A percentile compares a stretch with the other conserved stretches of the same genome.
Evolutionary conservation across 768 basidiomycete genomes (phyloP).

Genomic region (Auriscalpium vulgare): DNA sequence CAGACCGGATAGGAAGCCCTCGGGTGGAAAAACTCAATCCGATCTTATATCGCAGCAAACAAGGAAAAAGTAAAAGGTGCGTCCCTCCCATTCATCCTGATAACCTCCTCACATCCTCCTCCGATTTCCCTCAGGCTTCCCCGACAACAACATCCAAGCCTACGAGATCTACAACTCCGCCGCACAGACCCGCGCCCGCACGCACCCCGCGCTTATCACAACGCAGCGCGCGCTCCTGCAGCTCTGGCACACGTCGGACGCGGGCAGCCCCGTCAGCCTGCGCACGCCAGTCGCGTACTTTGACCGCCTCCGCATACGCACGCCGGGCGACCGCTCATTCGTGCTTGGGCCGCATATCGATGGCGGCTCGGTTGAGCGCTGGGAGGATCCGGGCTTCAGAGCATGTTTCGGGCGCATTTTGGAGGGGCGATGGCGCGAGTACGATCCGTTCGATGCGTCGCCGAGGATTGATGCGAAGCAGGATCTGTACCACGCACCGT

Average conservation of each 20-base stretch:
- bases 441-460: slow-evolving; percentile 60
- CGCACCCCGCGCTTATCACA: slow-evolving; percentile 48
- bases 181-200: slow-evolving; percentile 57
- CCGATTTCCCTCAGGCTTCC: slow-evolving; percentile 43
- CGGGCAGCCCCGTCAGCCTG: slow-evolving; percentile 36
- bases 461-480: slow-evolving; percentile 47
- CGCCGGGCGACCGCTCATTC: slow-evolving; percentile 62
- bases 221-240: slow-evolving; percentile 52
- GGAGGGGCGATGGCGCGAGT: slow-evolving; percentile 49
- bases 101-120: not conserved
- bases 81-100: slow-evolving; percentile 1
- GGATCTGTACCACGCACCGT: slow-evolving; percentile 14
- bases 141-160: slow-evolving; percentile 58
- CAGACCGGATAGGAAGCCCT: slow-evolving; percentile 40
- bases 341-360: slow-evolving; percentile 50
- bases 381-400: slow-evolving; percentile 56
- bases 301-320: slow-evolving; percentile 67
- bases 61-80: slow-evolving; percentile 38
- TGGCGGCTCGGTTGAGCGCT: slow-evolving; percentile 72
- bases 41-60: slow-evolving; percentile 47
- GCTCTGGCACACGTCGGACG: slow-evolving; percentile 49
- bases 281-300: slow-evolving; percentile 64
- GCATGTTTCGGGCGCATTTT: slow-evolving; percentile 57
- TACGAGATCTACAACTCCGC: slow-evolving; percentile 69
- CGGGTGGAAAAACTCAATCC: slow-evolving; percentile 47